Base-by-base conservation (phyloP, 2,329 filamentous ascomycete genomes). In the Sporothrix pseudoabietina region DNA sequence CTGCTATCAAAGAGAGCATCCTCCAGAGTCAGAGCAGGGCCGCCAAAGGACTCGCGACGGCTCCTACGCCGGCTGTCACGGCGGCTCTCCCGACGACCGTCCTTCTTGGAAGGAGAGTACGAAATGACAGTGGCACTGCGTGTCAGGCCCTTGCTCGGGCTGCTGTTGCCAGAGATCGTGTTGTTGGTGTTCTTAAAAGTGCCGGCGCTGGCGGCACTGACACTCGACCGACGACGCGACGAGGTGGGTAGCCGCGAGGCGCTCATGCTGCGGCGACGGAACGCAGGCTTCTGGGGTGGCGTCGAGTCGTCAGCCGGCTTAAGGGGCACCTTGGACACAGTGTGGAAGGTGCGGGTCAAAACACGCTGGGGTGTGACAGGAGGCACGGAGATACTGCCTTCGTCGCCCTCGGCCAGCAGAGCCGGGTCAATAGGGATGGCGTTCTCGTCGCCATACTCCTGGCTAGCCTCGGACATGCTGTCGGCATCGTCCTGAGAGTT, bases 291-390 rank as follows among this genome's bases (percentile, higher is more conserved):
- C 14, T 83, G 82, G 47, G 87, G 35, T 7, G 69, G 81, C 71
- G 87, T 82, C 78, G 86, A 82, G 78, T 92, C 81, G 77, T 88
- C 91, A 32, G 90, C 89, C 3, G 89, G 84, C 80, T 93, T 93
- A 55, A 94, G 82, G 1, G 92, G 92, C 4, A 94, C 89, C 81
- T 94, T 94, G 35, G 91, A 92, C 0, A 92, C 89, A 0, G 92
- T 94, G 80, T 92, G 88, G 75, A 91, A 88, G n/a, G 86, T 84
- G 72, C 85, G 84, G n/a, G 80, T 82, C n/a, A 84, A 78, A 0
- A 82, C 81, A 19, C 88, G 86, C 69, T 85, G 82, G 0, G 90
- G 90, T 1, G 90, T 92, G 8, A 84, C 82, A 1, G 87, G 88
- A 2, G 80, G 79, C 1, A 82, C 80, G 55, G 72, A 79, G 10